A percentile compares a stretch with the other conserved stretches of the same genome.
phyloP scores from a whole-genome alignment of 352 stramenopile genomes.

The Pythium oligandrum region DNA sequence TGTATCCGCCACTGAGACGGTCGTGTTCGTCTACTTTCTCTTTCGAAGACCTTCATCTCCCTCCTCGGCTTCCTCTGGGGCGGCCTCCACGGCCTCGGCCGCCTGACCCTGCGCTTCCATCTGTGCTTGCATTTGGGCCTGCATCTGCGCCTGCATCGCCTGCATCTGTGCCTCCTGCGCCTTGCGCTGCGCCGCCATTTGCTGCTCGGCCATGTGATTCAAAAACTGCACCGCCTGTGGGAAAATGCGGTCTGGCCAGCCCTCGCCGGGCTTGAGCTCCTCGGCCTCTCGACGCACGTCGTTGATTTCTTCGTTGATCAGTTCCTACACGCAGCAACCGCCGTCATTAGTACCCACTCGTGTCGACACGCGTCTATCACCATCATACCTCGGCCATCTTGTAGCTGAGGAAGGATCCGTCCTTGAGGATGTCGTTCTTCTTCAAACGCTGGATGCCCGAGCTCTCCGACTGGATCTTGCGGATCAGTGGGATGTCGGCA shows the following conservation, averaged over 20 bases:
- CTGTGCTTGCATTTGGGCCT: slow-evolving; percentile 41
- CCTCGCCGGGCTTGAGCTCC: slow-evolving; percentile 77
- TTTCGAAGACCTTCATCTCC: slow-evolving; percentile 44
- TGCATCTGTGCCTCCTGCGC: slow-evolving; percentile 66
- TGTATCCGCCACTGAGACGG: background rate
- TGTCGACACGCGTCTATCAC: background rate
- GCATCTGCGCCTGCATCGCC: slow-evolving; percentile 29
- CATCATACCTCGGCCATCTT: slow-evolving; percentile 64
- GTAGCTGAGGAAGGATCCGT: slow-evolving; percentile 84
- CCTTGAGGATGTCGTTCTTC: slow-evolving; percentile 87
- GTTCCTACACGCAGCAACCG: slow-evolving; percentile 27
- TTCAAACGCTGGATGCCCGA: slow-evolving; percentile 80
- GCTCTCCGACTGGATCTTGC: slow-evolving; percentile 85
- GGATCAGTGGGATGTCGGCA: slow-evolving; percentile 80
- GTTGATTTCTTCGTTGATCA: slow-evolving; percentile 87
- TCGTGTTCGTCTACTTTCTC: slow-evolving; percentile 42
- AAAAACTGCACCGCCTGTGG: slow-evolving; percentile 86
- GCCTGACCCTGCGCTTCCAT: too few species aligned
- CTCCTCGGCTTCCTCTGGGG: slow-evolving; percentile 10
- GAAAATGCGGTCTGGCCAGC: slow-evolving; percentile 86
- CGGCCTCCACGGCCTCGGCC: slow-evolving; percentile 25
- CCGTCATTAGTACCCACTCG: background rate
- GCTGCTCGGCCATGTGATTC: slow-evolving; percentile 84
- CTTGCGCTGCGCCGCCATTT: slow-evolving; percentile 78
- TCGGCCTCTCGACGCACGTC: slow-evolving; percentile 76